Evolutionary conservation across 768 basidiomycete genomes (phyloP).

Genomic region (Dendrothele bispora): DNA sequence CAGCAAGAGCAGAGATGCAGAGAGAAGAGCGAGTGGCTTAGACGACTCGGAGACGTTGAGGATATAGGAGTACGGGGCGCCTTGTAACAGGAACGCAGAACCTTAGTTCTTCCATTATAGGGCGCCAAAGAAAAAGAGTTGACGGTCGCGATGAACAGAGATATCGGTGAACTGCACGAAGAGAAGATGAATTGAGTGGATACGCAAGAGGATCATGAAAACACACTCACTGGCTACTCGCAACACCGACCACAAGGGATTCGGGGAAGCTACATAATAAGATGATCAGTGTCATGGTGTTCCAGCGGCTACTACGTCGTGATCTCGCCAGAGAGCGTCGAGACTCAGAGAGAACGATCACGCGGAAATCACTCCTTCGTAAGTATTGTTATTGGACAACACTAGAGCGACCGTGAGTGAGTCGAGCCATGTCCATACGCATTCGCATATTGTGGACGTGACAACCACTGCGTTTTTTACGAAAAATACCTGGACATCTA

Average conservation of each 20-base stretch:
- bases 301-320: too few species aligned
- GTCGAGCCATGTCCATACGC: too few species aligned
- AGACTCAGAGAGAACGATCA: too few species aligned
- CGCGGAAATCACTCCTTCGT: too few species aligned
- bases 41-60: conserved; percentile 64
- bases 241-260: conserved; percentile 56
- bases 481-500: too few species aligned
- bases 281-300: too few species aligned
- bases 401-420: too few species aligned
- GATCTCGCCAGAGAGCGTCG: too few species aligned
- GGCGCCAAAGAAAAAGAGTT: conserved; percentile 71
- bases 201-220: neutral
- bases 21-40: conserved; percentile 62
- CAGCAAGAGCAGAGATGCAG: conserved; percentile 65
- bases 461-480: too few species aligned
- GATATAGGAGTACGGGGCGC: conserved; percentile 74
- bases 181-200: neutral
- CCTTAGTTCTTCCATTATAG: conserved; percentile 74
- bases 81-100: conserved; percentile 65
- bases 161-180: conserved; percentile 62
- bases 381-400: too few species aligned
- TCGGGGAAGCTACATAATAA: too few species aligned
- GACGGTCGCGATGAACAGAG: conserved; percentile 60
- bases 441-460: too few species aligned
- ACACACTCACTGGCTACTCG: conserved; percentile 60